Evolutionary conservation across 2,329 filamentous ascomycete species (phyloP), one percentile per base, ranked within the genome.

Genomic region (Paecilomyces niveus): DNA sequence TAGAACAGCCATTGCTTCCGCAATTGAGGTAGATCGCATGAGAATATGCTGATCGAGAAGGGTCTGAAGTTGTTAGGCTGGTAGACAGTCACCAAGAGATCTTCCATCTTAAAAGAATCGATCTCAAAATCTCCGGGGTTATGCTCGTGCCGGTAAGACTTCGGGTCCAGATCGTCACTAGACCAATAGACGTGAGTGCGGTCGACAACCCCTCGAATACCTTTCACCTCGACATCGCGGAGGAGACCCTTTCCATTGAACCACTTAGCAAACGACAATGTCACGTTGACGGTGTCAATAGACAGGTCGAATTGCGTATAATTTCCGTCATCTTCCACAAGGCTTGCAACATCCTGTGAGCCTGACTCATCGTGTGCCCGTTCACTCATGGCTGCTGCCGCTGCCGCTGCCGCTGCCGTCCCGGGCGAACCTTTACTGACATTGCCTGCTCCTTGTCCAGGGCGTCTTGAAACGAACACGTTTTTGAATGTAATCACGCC

Each of bases 1-100:
- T 99, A 99, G 73, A 97, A 97, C 0, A 99, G 81, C 89, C 92
- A 99, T 68, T 96, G 93, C 70, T 97, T 97, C 56, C 94, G 85
- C 53, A 99, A 78, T 67, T 94, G 89, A 1, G 94, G 93, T 45
- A 99, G 83, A 69, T 97, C 93, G 73, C 93, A 97, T 6, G 91
- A 94, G 77, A 90, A 99, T 61, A 99, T 95, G 78, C 92, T 97
- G 64, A 96, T 87, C 0, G 92, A 88, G 72, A 96, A 99, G 0
- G 94, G 94, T n/a, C 94, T 85, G 78, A 99, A 97, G 54, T 86
- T 87, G 57, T 86, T 83, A 0, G 94, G 93, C 70, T 99, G 93
- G 70, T 97, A 90, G 54, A 99, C 82, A 0, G 93, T 97, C 31
- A 99, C 84, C 3, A 97, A 80, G 0, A 99, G 79, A 73, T 99